phyloP scores from a whole-genome alignment of 2,329 filamentous ascomycete species.

The Fusarium gaditjirri region DNA sequence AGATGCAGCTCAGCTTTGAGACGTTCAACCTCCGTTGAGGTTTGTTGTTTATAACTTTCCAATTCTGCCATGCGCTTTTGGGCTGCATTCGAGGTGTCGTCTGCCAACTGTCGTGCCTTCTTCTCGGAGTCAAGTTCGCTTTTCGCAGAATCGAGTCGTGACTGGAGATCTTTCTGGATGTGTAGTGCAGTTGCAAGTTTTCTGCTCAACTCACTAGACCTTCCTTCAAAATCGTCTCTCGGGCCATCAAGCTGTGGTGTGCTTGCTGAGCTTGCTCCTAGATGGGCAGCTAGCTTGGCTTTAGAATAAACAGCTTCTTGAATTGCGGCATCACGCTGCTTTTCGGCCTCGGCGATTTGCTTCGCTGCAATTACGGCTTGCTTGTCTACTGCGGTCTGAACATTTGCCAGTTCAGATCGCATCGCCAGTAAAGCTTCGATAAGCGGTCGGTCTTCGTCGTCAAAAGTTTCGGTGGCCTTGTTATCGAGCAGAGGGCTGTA shows the following conservation, averaged over 20 bases:
- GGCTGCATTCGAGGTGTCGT: conserved; percentile 85
- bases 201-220: conserved; percentile 76
- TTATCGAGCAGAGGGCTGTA: conserved; percentile 80
- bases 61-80: conserved; percentile 86
- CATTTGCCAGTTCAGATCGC: conserved; percentile 87
- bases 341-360: conserved; percentile 92
- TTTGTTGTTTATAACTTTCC: conserved; percentile 84
- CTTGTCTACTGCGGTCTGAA: conserved; percentile 89
- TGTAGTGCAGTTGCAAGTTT: conserved; percentile 86
- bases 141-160: conserved; percentile 75
- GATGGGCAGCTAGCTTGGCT: conserved; percentile 85
- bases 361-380: conserved; percentile 87
- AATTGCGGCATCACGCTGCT: conserved; percentile 93
- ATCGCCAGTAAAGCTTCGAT: conserved; percentile 93
- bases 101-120: conserved; percentile 82
- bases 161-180: conserved; percentile 81
- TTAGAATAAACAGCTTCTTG: conserved; percentile 95
- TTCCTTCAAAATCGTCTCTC: conserved; percentile 66
- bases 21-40: conserved; percentile 84
- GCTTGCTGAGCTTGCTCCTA: conserved; percentile 70
- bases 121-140: conserved; percentile 83
- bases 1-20: conserved; percentile 87
- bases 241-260: conserved; percentile 69
- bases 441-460: conserved; percentile 90
- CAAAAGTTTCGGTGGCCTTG: conserved; percentile 80